These are phyloP conservation scores for Corchorus capsularis DNA, from an alignment of 345 rosid species.

Conservation along the genomic window DNA sequence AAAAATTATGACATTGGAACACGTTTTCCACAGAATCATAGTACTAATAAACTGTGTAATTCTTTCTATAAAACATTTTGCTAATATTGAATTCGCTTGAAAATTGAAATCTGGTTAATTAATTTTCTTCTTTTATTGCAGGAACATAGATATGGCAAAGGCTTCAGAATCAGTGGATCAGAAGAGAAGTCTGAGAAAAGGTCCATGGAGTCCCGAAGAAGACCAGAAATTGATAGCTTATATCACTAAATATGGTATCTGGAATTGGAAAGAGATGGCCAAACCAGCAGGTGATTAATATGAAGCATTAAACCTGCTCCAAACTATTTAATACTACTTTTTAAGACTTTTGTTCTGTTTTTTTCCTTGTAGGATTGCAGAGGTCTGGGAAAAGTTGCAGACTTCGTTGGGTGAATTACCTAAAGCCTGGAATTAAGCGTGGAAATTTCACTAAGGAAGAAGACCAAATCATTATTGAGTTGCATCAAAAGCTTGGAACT, in stretches of 20 bases:
- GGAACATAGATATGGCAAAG: constrained; percentile 16
- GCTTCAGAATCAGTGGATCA: not conserved
- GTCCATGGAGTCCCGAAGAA: constrained; percentile 42
- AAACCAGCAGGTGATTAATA: constrained; percentile 38
- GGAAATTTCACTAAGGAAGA: constrained; percentile 57
- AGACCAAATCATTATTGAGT: constrained; percentile 45
- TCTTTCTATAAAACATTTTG: not conserved
- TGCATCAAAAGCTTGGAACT: constrained; percentile 52
- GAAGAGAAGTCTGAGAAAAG: constrained; percentile 26
- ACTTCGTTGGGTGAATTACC: constrained; percentile 69
- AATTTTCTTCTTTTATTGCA: not conserved
- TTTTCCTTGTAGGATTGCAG: constrained; percentile 43
- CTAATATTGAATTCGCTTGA: not conserved
- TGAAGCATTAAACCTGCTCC: not conserved
- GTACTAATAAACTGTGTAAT: not conserved
- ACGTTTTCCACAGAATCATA: not conserved
- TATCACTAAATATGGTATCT: constrained; percentile 34
- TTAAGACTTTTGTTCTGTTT: no score
- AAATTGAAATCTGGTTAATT: not conserved
- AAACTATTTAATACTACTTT: no score
- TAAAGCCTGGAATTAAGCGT: constrained; percentile 53
- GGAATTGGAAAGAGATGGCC: constrained; percentile 48
- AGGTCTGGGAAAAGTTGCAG: constrained; percentile 75
- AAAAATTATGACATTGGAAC: not conserved
- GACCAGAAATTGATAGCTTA: constrained; percentile 37